Evolutionary conservation across 2,329 filamentous ascomycete genomes (phyloP), one percentile per base, ranked within the genome.

Genomic region (Xylariomycetidae sp.): DNA sequence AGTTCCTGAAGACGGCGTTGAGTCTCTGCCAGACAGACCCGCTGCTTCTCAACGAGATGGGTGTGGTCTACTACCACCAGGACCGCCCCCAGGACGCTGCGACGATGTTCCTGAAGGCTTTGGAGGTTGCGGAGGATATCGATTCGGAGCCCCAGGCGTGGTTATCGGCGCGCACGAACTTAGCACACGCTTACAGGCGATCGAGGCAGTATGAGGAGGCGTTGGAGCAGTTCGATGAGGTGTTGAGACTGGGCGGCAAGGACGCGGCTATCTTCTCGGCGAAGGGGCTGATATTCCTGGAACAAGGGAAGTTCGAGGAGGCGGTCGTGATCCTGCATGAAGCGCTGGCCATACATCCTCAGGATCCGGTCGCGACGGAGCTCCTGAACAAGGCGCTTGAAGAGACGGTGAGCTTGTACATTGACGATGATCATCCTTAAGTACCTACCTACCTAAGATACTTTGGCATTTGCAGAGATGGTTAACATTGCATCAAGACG

Each of bases 41-140:
- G 0, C 64, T 96, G 5, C 76, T 98, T 4, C 70, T 98, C 35
- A 98, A 98, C 56, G 92, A 98, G 63, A 82, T 96, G 64, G 93
- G 90, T 4, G 81, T 96, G 4, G 88, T 95, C n/a, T 82, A 87
- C 45, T 98, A 95, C 54, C 88, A 96, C 56, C 87, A 95, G 56
- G 80, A 85, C 47, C 76, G 84, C 31, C 74, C 87, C 6, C 71
- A 78, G 38, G 79, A 84, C 16, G 87, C 92, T 0, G 77, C 85
- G 8, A 72, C 77, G 19, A 76, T 89, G 42, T 96, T 98, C 58
- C 71, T 72, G 6, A 76, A 80, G 40, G 85, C 92, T 0, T 73
- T 98, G 13, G 67, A 73, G 29, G 76, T 95, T 33, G 85, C 88
- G 2, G 74, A 79, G 4, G 81, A 90, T 23, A 87, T 93, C 41